A percentile compares a stretch with the other conserved stretches of the same genome.
Conservation (phyloP, 176 grass and related monocot species). For the Elaeis guineensis region DNA sequence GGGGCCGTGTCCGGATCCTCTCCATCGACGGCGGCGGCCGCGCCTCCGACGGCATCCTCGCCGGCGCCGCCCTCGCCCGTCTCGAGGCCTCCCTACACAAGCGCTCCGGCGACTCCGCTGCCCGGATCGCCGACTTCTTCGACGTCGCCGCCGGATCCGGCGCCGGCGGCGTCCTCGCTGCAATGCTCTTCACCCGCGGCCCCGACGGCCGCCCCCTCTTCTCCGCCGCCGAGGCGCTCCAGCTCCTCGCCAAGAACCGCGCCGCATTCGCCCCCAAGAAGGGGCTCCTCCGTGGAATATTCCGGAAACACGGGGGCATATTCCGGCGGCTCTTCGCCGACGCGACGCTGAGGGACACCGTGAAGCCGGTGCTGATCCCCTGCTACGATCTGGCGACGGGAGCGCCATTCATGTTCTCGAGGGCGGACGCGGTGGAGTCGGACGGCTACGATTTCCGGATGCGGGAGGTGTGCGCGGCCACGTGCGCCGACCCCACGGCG, state of each 20-base stretch:
- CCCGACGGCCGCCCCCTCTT: slow-evolving; percentile 48
- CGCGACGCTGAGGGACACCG: slow-evolving; percentile 56
- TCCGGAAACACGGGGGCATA: slow-evolving; percentile 29
- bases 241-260: slow-evolving; percentile 40
- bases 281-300: slow-evolving; percentile 24
- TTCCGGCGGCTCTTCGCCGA: slow-evolving; percentile 41
- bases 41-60: slow-evolving; percentile 61
- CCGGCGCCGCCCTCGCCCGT: slow-evolving; percentile 46
- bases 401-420: slow-evolving; percentile 74
- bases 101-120: slow-evolving; percentile 39
- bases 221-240: slow-evolving; percentile 68
- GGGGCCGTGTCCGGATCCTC: slow-evolving; percentile 38
- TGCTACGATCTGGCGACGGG: slow-evolving; percentile 79
- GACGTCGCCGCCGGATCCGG: slow-evolving; percentile 80
- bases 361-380: slow-evolving; percentile 69
- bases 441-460: slow-evolving; percentile 68
- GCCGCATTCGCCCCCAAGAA: not conserved
- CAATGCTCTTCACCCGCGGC: slow-evolving; percentile 66
- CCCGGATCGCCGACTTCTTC: slow-evolving; percentile 67
- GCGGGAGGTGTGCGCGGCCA: slow-evolving; percentile 75
- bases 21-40: slow-evolving; percentile 80
- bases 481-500: slow-evolving; percentile 36
- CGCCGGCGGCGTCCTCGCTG: slow-evolving; percentile 73
- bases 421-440: slow-evolving; percentile 71
- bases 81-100: slow-evolving; percentile 61